Evolutionary conservation across 257 asterid species (phyloP).

Genomic region (Cordia subcordata): DNA sequence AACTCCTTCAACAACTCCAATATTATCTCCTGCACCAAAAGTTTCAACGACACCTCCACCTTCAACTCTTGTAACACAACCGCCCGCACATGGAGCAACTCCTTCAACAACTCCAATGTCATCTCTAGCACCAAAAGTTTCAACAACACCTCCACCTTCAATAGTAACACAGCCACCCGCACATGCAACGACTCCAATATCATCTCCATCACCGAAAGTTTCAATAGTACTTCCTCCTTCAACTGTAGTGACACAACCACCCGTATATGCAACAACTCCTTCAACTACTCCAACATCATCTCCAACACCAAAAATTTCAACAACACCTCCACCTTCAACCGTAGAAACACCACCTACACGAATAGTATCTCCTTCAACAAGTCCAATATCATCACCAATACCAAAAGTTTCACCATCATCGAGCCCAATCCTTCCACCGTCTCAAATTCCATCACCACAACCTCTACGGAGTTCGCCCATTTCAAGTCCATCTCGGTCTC

Average conservation of each 20-base stretch:
- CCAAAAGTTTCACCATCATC: slow-evolving; percentile 31
- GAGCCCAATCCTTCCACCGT: slow-evolving; percentile 46
- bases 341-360: slow-evolving; percentile 27
- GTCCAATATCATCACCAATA: slow-evolving; percentile 31
- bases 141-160: slow-evolving; percentile 34
- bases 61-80: slow-evolving; percentile 29
- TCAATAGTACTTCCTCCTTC: slow-evolving; percentile 23
- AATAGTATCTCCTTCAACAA: slow-evolving; percentile 23
- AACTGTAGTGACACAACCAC: slow-evolving; percentile 31
- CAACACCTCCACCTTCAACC: slow-evolving; percentile 29
- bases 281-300: slow-evolving; percentile 30
- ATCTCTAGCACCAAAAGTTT: slow-evolving; percentile 28
- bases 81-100: slow-evolving; percentile 22
- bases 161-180: slow-evolving; percentile 33
- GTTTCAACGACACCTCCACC: slow-evolving; percentile 45
- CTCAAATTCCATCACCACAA: slow-evolving; percentile 46
- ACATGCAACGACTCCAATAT: slow-evolving; percentile 21
- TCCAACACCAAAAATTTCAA: slow-evolving; percentile 30
- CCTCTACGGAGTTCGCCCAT: slow-evolving; percentile 47
- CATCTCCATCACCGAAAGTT: slow-evolving; percentile 51
- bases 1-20: slow-evolving; percentile 29
- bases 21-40: slow-evolving; percentile 33
- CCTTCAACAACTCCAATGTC: slow-evolving; percentile 31
- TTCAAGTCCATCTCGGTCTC: slow-evolving; percentile 53
- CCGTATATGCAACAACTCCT: slow-evolving; percentile 22